Evolutionary conservation across 306 rosid genomes (phyloP).

Genomic region (Inga leiocalycina): DNA sequence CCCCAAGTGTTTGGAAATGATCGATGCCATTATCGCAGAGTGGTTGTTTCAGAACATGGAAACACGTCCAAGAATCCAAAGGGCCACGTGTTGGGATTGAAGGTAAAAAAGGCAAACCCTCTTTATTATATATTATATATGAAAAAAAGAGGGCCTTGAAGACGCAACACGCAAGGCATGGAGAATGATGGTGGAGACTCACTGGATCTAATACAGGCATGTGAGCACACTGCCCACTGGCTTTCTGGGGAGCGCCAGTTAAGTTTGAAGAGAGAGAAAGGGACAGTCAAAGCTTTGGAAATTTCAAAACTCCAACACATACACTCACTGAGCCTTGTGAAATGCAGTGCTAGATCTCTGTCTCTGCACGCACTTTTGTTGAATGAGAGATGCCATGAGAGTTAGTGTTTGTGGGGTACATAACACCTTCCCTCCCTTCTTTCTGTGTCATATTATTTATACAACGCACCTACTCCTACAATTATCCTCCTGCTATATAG

Average conservation of each 20-base stretch:
- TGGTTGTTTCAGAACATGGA: constrained; percentile 17
- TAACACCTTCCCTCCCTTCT: not conserved
- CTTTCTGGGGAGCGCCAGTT: constrained; percentile 34
- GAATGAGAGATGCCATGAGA: constrained; percentile 44
- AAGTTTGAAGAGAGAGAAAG: not conserved
- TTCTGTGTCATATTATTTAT: constrained; percentile 36
- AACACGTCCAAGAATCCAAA: constrained; percentile 36
- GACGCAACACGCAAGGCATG: not conserved
- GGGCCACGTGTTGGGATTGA: constrained; percentile 48
- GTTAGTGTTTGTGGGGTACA: constrained; percentile 53
- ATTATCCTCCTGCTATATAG: constrained; percentile 4
- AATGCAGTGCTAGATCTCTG: constrained; percentile 33
- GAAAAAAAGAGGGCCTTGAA: not conserved
- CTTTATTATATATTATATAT: not conserved
- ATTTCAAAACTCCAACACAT: constrained; percentile 44
- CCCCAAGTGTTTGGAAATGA: constrained; percentile 33
- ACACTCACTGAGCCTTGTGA: constrained; percentile 20
- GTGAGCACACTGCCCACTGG: constrained; percentile 71
- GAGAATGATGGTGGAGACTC: constrained; percentile 21
- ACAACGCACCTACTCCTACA: constrained; percentile 39
- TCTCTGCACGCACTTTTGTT: constrained; percentile 44
- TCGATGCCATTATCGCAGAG: constrained; percentile 44
- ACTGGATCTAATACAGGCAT: constrained; percentile 31
- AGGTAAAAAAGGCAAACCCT: constrained; percentile 16
- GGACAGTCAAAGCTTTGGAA: constrained; percentile 60